These are phyloP conservation scores for Vinca minor DNA, from an alignment of 257 asterid species.

Conservation along the genomic window DNA sequence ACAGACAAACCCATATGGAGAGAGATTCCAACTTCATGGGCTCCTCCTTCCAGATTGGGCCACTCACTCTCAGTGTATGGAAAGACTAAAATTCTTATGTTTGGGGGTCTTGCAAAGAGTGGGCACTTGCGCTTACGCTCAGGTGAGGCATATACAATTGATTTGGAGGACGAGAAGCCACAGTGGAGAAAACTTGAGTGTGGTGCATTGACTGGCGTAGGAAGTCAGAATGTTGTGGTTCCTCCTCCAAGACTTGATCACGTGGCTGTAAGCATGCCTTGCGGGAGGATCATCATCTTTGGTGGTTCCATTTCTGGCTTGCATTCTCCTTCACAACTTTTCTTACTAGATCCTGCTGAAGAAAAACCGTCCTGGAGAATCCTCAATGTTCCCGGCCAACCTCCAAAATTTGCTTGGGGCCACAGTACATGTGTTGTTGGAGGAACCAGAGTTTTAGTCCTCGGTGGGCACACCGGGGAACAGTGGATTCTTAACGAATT, in stretches of 20 bases:
- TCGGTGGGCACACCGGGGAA: slow-evolving; percentile 86
- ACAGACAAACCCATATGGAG: slow-evolving; percentile 64
- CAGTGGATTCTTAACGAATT: slow-evolving; percentile 76
- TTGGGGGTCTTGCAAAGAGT: slow-evolving; percentile 83
- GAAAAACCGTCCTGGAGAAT: slow-evolving; percentile 80
- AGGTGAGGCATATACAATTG: slow-evolving; percentile 76
- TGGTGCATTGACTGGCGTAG: slow-evolving; percentile 46
- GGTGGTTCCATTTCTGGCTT: slow-evolving; percentile 83
- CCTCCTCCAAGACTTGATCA: slow-evolving; percentile 88
- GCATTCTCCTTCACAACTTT: slow-evolving; percentile 82
- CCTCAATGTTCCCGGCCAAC: slow-evolving; percentile 64
- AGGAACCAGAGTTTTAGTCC: slow-evolving; percentile 76
- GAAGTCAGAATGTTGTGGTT: slow-evolving; percentile 57
- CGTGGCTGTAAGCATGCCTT: slow-evolving; percentile 81
- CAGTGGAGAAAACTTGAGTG: slow-evolving; percentile 78
- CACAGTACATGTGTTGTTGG: slow-evolving; percentile 86
- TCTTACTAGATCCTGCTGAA: slow-evolving; percentile 66
- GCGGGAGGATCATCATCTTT: slow-evolving; percentile 69
- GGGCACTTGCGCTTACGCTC: slow-evolving; percentile 80
- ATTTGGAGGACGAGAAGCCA: slow-evolving; percentile 62
- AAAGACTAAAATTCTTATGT: slow-evolving; percentile 63
- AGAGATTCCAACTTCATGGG: slow-evolving; percentile 62
- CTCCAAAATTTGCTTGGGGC: slow-evolving; percentile 89
- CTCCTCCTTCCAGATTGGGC: slow-evolving; percentile 73
- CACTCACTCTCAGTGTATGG: slow-evolving; percentile 85